Evolutionary conservation across 179 eudicot genomes (phyloP).

Genomic region (Kewa caespitosa): DNA sequence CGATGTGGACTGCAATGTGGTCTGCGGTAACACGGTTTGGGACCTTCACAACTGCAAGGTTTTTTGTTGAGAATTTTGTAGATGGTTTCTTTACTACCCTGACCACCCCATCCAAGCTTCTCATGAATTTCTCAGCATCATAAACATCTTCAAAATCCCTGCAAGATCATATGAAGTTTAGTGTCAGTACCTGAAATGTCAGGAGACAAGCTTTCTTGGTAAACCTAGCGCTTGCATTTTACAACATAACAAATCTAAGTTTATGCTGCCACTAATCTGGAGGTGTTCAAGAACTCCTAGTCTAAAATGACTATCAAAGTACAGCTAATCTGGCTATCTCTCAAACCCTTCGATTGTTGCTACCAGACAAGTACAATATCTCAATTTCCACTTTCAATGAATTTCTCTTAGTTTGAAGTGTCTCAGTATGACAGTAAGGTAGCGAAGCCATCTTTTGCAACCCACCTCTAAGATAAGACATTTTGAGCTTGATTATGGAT

Average conservation of each 20-base stretch:
- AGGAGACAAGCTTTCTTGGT: neutral
- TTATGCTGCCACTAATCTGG: neutral
- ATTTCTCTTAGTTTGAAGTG: neutral
- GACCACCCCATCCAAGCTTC: conserved; percentile 78
- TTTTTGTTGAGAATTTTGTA: conserved; percentile 44
- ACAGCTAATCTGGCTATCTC: neutral
- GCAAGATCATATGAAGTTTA: conserved; percentile 22
- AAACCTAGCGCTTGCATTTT: no score
- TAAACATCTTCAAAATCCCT: conserved; percentile 87
- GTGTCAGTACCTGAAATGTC: neutral
- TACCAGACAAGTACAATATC: neutral
- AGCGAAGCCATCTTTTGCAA: no score
- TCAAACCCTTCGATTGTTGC: neutral
- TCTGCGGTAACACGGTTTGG: conserved; percentile 76
- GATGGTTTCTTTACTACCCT: conserved; percentile 68
- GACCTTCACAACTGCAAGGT: conserved; percentile 80
- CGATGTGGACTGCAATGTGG: conserved; percentile 58
- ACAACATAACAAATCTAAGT: neutral
- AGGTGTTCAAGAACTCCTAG: neutral
- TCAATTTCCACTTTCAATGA: neutral
- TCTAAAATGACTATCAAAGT: neutral
- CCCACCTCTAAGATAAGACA: neutral
- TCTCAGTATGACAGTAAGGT: no score
- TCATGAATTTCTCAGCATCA: conserved; percentile 65
- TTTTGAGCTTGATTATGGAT: neutral